Percentiles rank a stretch among this genome's conserved stretches.
Evolutionary conservation across 192 early-diverging fungal species (phyloP).

Genomic region (Gryganskiella cystojenkinii): DNA sequence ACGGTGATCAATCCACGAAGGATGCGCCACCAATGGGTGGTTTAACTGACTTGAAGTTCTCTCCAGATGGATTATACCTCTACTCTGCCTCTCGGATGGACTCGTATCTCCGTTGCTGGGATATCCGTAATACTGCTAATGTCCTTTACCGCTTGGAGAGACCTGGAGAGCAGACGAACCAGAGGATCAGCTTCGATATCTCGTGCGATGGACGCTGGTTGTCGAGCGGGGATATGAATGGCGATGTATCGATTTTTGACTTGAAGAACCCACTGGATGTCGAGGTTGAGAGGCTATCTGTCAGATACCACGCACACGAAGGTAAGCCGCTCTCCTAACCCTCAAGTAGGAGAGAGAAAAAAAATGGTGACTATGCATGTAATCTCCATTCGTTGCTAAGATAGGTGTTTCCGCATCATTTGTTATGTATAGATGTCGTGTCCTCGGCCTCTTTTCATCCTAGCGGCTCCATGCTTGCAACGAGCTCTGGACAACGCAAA

Average conservation of each 20-base stretch:
- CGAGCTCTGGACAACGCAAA: slow-evolving; percentile 80
- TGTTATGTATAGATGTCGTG: slow-evolving; percentile 59
- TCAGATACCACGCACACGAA: slow-evolving; percentile 28
- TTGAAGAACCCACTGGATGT: slow-evolving; percentile 32
- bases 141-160: slow-evolving; percentile 63
- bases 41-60: slow-evolving; percentile 68
- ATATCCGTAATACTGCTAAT: slow-evolving; percentile 79
- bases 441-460: slow-evolving; percentile 72
- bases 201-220: slow-evolving; percentile 69
- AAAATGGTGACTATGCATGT: neutral
- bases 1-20: neutral
- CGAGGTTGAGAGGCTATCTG: slow-evolving; percentile 8
- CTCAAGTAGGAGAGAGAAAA: too few species aligned
- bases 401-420: too few species aligned
- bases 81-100: slow-evolving; percentile 76
- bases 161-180: slow-evolving; percentile 68
- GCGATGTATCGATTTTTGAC: slow-evolving; percentile 56
- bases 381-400: neutral
- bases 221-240: slow-evolving; percentile 66
- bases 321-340: slow-evolving; percentile 37
- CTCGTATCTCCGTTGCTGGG: slow-evolving; percentile 77
- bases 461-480: slow-evolving; percentile 70
- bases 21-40: slow-evolving; percentile 17
- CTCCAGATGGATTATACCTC: slow-evolving; percentile 69
- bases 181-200: slow-evolving; percentile 78